Evolutionary conservation across 495 filamentous ascomycete genomes (phyloP).

Genomic region (Aspergillus saccharolyticus): DNA sequence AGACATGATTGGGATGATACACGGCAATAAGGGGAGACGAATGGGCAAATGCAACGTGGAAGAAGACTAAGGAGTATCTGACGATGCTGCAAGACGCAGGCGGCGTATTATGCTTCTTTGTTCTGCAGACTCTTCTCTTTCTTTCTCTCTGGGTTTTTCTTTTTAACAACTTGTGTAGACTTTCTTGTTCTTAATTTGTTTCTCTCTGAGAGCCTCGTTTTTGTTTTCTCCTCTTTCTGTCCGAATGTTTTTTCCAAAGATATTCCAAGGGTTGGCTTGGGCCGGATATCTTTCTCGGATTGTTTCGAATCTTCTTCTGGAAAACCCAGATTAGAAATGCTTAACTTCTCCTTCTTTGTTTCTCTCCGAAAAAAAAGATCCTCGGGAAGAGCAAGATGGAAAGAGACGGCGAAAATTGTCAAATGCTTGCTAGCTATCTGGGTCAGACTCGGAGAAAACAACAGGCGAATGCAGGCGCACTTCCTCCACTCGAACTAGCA

Average conservation of each 20-base stretch:
- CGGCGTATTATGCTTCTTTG: neutral
- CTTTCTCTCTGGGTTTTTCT: slow-evolving; percentile 5
- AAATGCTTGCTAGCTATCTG: slow-evolving; percentile 52
- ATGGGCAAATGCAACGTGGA: neutral
- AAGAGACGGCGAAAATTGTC: slow-evolving; percentile 44
- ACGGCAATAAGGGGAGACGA: neutral
- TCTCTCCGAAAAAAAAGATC: slow-evolving; percentile 19
- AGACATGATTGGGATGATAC: slow-evolving; percentile 57
- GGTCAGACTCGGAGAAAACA: slow-evolving; percentile 39
- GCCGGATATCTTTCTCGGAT: slow-evolving; percentile 13
- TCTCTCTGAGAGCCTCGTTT: slow-evolving; percentile 13
- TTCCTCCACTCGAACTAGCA: slow-evolving; percentile 21
- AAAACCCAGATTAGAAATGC: slow-evolving; percentile 23
- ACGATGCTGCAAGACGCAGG: neutral
- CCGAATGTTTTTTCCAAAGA: neutral
- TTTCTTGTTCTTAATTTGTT: slow-evolving; percentile 17
- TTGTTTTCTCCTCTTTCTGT: slow-evolving; percentile 2
- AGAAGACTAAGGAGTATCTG: neutral
- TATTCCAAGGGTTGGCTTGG: slow-evolving; percentile 10
- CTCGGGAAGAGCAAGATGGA: slow-evolving; percentile 38
- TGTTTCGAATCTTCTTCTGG: slow-evolving; percentile 13
- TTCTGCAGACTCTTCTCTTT: slow-evolving; percentile 7
- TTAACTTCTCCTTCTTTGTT: slow-evolving; percentile 32
- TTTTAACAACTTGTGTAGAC: slow-evolving; percentile 9
- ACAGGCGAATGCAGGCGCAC: slow-evolving; percentile 27